Conservation (phyloP, 2,329 filamentous ascomycete genomes). For the Pyrenochaeta sp. region DNA sequence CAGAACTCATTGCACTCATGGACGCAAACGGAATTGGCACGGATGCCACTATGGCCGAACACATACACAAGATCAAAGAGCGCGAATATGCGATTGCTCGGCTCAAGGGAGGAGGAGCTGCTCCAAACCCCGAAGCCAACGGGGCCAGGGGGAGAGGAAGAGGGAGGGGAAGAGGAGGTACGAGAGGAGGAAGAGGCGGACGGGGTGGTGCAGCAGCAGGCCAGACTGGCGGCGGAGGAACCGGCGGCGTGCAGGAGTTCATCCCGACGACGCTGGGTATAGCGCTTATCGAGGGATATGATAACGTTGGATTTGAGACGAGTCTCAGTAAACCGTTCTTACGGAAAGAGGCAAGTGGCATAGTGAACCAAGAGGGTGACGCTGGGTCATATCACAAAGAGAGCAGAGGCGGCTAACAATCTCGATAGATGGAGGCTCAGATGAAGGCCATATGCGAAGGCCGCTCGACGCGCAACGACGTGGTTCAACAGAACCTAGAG, state of each 20-base stretch:
- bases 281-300: conserved; percentile 91
- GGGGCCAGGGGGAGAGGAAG: conserved; percentile 55
- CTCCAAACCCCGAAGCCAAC: conserved; percentile 42
- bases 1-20: conserved; percentile 95
- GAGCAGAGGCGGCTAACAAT: conserved; percentile 15
- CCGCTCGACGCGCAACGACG: conserved; percentile 72
- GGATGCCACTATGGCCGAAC: conserved; percentile 98
- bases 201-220: conserved; percentile 52
- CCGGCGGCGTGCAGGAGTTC: conserved; percentile 76
- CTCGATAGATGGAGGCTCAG: conserved; percentile 79
- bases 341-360: conserved; percentile 73
- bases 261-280: conserved; percentile 91
- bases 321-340: conserved; percentile 95
- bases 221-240: conserved; percentile 51
- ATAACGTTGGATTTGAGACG: conserved; percentile 90
- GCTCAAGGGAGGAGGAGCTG: conserved; percentile 52
- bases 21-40: conserved; percentile 98
- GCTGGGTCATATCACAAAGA: conserved; percentile 6
- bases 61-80: conserved; percentile 94
- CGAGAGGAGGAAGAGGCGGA: conserved; percentile 50
- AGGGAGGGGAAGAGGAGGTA: conserved; percentile 42
- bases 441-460: conserved; percentile 98
- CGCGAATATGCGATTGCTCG: conserved; percentile 81
- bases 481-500: conserved; percentile 82
- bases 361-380: conserved; percentile 4